Evolutionary conservation across 495 filamentous ascomycete species (phyloP).

Genomic region (Aspergillus funiculosus): DNA sequence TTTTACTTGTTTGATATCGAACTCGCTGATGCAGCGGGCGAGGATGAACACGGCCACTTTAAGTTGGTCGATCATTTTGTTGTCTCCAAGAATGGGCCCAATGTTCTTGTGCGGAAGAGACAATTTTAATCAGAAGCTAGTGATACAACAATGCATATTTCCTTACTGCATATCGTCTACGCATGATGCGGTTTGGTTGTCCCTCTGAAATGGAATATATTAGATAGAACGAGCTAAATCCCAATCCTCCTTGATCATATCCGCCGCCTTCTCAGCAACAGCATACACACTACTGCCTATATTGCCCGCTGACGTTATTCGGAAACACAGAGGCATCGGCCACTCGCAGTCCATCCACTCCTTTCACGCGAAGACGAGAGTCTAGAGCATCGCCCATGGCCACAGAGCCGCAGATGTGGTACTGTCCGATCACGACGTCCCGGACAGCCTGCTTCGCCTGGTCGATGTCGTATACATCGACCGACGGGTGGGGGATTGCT

Average conservation of each 20-base stretch:
- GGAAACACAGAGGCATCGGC: constrained; percentile 51
- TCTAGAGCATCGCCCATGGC: constrained; percentile 54
- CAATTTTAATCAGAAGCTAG: no score
- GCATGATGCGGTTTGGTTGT: no score
- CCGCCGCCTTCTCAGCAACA: constrained; percentile 50
- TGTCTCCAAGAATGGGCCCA: constrained; percentile 41
- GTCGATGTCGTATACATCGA: constrained; percentile 20
- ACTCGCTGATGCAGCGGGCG: constrained; percentile 35
- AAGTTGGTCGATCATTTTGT: constrained; percentile 46
- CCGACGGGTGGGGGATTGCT: constrained; percentile 13
- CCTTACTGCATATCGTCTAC: no score
- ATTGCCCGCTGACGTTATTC: constrained; percentile 43
- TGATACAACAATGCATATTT: no score
- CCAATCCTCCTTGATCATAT: constrained; percentile 43
- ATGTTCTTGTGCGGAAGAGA: constrained; percentile 32
- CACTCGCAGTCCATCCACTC: constrained; percentile 45
- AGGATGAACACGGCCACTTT: constrained; percentile 39
- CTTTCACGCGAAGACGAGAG: constrained; percentile 40
- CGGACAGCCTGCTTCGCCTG: constrained; percentile 17
- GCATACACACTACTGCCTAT: constrained; percentile 48
- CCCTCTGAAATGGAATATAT: no score
- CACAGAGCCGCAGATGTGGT: constrained; percentile 42
- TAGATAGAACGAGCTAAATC: background rate
- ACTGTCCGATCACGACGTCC: constrained; percentile 12
- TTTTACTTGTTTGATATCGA: constrained; percentile 45